Evolutionary conservation across 768 basidiomycete species (phyloP).

Genomic region (Candolleomyces aberdarensis): DNA sequence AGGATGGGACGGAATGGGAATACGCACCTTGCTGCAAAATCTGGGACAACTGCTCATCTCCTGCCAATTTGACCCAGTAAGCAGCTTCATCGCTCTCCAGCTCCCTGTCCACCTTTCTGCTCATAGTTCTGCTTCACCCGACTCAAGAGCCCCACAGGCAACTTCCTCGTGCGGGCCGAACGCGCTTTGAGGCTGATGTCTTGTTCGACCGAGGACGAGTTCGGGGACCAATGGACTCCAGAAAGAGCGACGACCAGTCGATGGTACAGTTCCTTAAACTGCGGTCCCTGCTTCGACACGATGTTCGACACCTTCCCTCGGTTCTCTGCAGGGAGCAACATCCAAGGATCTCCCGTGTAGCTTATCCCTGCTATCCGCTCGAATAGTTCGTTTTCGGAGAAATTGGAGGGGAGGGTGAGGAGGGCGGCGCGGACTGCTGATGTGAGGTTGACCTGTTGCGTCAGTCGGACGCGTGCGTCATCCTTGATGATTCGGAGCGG

Average conservation of each 20-base stretch:
- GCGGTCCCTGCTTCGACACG: slow-evolving; percentile 73
- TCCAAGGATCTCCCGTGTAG: slow-evolving; percentile 89
- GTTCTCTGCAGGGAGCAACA: slow-evolving; percentile 94
- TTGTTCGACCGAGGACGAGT: slow-evolving; percentile 54
- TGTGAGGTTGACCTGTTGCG: slow-evolving; percentile 92
- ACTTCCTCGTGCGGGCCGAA: slow-evolving; percentile 70
- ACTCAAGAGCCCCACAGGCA: slow-evolving; percentile 65
- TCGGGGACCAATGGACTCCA: slow-evolving; percentile 68
- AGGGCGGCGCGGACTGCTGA: slow-evolving; percentile 90
- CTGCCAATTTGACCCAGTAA: slow-evolving; percentile 73
- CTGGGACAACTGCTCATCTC: slow-evolving; percentile 58
- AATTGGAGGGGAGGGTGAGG: slow-evolving; percentile 77
- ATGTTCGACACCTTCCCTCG: slow-evolving; percentile 93
- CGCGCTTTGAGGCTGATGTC: slow-evolving; percentile 67
- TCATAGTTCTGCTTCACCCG: slow-evolving; percentile 54
- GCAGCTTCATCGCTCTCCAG: slow-evolving; percentile 67
- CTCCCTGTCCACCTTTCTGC: slow-evolving; percentile 24
- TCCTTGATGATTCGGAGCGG: slow-evolving; percentile 91
- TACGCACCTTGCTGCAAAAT: too few relatives aligned
- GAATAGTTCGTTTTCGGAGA: slow-evolving; percentile 81
- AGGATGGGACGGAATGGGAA: too few relatives aligned
- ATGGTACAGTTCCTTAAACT: slow-evolving; percentile 88
- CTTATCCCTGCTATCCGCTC: slow-evolving; percentile 82
- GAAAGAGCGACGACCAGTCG: slow-evolving; percentile 74
- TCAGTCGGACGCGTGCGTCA: slow-evolving; percentile 86